Conservation (phyloP, 371 early-diverging fungal species). For the Entomophthora muscae region DNA sequence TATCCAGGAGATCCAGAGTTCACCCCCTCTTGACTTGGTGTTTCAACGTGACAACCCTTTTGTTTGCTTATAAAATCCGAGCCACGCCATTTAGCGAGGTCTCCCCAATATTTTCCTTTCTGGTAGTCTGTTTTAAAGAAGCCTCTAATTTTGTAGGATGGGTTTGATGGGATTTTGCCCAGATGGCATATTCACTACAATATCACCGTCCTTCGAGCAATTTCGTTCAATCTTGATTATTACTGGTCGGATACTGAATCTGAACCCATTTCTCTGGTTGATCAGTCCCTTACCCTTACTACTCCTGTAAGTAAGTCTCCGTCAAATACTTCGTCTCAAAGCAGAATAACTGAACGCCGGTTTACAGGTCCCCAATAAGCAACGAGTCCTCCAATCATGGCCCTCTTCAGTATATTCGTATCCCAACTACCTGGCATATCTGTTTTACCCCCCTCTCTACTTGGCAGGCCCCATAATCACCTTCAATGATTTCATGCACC, state of each 20-base stretch:
- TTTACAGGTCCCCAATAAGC: constrained; percentile 19
- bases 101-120: constrained; percentile 32
- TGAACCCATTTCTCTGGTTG: no score
- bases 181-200: constrained; percentile 88
- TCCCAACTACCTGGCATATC: constrained; percentile 53
- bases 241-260: constrained; percentile 36
- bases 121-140: constrained; percentile 25
- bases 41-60: constrained; percentile 53
- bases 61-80: constrained; percentile 44
- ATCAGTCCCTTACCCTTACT: no score
- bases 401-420: constrained; percentile 38
- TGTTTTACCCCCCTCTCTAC: constrained; percentile 77
- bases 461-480: constrained; percentile 91
- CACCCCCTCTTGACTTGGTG: constrained; percentile 56
- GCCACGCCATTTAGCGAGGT: constrained; percentile 52
- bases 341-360: neutral
- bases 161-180: constrained; percentile 32
- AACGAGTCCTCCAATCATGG: constrained; percentile 41
- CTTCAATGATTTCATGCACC: constrained; percentile 76
- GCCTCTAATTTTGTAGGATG: constrained; percentile 22
- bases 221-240: constrained; percentile 83
- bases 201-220: constrained; percentile 68
- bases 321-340: neutral
- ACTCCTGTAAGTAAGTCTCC: constrained; percentile 7
- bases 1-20: constrained; percentile 25